Base-by-base conservation (phyloP, 2,329 filamentous ascomycete species). In the Aspergillus melleus region DNA sequence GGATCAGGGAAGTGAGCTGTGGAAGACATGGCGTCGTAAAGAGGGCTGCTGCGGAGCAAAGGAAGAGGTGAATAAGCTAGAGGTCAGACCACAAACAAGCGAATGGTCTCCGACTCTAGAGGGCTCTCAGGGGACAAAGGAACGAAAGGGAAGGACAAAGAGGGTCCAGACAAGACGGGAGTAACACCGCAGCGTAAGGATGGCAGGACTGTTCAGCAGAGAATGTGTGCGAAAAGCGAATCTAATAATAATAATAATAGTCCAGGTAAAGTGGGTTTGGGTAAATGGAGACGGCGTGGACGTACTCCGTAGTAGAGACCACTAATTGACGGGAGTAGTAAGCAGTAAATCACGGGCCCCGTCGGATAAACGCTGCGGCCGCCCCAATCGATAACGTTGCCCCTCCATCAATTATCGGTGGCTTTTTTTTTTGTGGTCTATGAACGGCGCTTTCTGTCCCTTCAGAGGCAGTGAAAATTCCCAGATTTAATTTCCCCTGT, bases 1-100 rank as follows among this genome's bases (percentile, higher is more conserved):
- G 68, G 59, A 56, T 74, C 70, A 44, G 66, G 53, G 64, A 76
- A 75, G 63, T 77, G 75, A 61, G 66, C 54, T 46, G 68, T 66
- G 54, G 68, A 74, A 49, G 74, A 73, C 75, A 77, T 77, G 57
- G 61, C 66, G 62, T 62, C 57, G 61, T 49, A 49, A 58, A 44
- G 52, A 62, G 59, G 57, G 39, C 52, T 32, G 46, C 50, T 32
- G 46, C 50, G 20, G 30, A 63, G 58, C 44, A 59, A 60, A 64
- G 62, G 20, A 58, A 60, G 54, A 60, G 55, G 51, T 30, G 24
- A 62, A 57, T 51, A 49, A 54, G 4, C 6, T 19, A 52, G 44
- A 36, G 29, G 14, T 14, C 24, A 51, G 46, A 24, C 19, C 44
- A 47, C 44, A 24, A 47, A 47, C 44, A 47, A 47, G 12, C 22